Evolutionary conservation across 169 alveolate genomes (phyloP).

Genomic region (Neospora caninum): DNA sequence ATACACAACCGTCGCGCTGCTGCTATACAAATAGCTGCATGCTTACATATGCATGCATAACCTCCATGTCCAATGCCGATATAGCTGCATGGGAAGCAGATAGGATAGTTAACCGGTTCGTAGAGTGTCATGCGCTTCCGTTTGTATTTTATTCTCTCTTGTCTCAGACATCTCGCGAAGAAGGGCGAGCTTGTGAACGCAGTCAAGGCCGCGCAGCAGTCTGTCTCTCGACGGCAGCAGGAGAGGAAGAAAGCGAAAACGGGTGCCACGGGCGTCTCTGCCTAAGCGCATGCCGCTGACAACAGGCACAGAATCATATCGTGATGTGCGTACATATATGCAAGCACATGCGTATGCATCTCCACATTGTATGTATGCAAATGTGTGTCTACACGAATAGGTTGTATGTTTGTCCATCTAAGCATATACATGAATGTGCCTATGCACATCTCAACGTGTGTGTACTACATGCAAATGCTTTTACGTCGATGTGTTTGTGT

Average conservation of each 20-base stretch:
- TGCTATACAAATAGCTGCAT: neutral
- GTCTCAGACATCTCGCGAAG: conserved; percentile 40
- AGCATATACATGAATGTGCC: neutral
- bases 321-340: too few relatives aligned
- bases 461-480: neutral
- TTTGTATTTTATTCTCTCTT: too few relatives aligned
- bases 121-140: too few relatives aligned
- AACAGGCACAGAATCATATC: neutral
- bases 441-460: neutral
- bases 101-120: too few relatives aligned
- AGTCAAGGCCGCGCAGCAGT: conserved; percentile 12
- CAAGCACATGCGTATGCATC: too few relatives aligned
- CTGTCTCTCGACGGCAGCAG: neutral
- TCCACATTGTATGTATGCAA: neutral
- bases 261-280: neutral
- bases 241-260: neutral
- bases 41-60: too few relatives aligned
- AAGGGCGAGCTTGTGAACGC: conserved; percentile 36
- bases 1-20: neutral
- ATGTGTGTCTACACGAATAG: neutral
- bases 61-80: neutral
- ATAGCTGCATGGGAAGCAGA: neutral
- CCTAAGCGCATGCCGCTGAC: neutral
- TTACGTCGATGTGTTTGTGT: neutral
- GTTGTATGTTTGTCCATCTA: neutral